phyloP scores from a whole-genome alignment of 2,329 filamentous ascomycete genomes.

The Orbilia brochopaga region DNA sequence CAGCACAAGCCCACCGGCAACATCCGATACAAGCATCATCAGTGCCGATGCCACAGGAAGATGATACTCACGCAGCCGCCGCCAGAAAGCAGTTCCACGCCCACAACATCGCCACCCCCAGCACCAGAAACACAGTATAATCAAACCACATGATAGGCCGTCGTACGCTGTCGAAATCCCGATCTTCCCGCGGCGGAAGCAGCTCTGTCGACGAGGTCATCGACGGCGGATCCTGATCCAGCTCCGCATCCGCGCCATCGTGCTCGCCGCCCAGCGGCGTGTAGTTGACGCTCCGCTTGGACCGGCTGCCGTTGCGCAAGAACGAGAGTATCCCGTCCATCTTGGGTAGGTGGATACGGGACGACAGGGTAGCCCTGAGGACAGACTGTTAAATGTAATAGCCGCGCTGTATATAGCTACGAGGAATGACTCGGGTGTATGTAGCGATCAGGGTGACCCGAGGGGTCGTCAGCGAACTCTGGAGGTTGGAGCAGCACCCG shows the following conservation, averaged over 20 bases:
- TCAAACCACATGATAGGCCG: constrained; percentile 79
- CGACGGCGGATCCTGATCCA: constrained; percentile 50
- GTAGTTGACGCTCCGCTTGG: constrained; percentile 22
- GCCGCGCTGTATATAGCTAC: background rate
- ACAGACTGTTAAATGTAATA: background rate
- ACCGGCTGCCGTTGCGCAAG: constrained; percentile 27
- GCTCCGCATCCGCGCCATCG: constrained; percentile 19
- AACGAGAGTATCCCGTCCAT: constrained; percentile 36
- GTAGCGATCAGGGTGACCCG: background rate
- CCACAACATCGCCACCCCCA: constrained; percentile 95
- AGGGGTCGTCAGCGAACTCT: background rate
- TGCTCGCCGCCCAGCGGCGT: constrained; percentile 30
- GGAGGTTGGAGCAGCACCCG: too few species aligned
- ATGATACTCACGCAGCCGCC: constrained; percentile 10
- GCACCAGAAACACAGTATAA: constrained; percentile 80
- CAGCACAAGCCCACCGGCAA: too few species aligned
- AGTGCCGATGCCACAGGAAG: background rate
- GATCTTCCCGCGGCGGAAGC: constrained; percentile 55
- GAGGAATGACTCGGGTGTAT: background rate
- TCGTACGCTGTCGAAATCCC: constrained; percentile 56
- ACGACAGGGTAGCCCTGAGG: too few species aligned
- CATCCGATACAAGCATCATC: too few species aligned
- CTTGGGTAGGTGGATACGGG: constrained; percentile 2
- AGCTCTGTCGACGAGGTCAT: constrained; percentile 54
- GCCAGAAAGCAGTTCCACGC: constrained; percentile 70